Conservation (phyloP, 805 yeast genomes). For the Blastobotrys americana region DNA sequence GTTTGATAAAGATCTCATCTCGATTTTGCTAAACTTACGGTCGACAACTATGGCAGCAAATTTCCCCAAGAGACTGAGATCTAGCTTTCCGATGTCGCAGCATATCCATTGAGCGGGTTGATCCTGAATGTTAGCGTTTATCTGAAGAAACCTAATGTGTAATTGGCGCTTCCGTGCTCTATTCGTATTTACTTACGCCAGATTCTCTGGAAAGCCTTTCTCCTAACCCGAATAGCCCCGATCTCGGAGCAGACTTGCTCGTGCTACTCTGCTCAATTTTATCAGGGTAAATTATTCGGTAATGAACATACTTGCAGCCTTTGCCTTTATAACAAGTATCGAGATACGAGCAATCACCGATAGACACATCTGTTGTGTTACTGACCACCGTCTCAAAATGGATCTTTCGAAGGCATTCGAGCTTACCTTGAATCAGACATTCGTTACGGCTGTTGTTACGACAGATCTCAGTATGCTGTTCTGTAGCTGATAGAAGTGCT, state of each 20-base stretch:
- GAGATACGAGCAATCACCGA: slow-evolving; percentile 90
- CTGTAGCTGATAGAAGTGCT: slow-evolving; percentile 8
- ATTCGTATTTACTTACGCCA: neutral
- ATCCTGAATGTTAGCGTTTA: too few species aligned
- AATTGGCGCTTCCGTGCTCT: too few species aligned
- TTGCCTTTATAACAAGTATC: slow-evolving; percentile 88
- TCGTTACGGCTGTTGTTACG: slow-evolving; percentile 9
- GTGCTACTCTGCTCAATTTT: slow-evolving; percentile 18
- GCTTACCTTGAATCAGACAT: slow-evolving; percentile 16
- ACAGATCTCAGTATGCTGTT: slow-evolving; percentile 20
- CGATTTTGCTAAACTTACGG: slow-evolving; percentile 32
- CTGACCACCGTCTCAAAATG: slow-evolving; percentile 30
- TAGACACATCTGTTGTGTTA: slow-evolving; percentile 53
- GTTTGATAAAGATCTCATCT: too few species aligned
- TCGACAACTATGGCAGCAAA: slow-evolving; percentile 76
- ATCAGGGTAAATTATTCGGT: slow-evolving; percentile 31
- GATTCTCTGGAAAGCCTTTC: neutral
- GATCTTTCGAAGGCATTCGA: slow-evolving; percentile 22
- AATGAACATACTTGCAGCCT: slow-evolving; percentile 76
- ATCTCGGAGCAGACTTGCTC: neutral
- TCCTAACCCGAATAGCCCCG: slow-evolving; percentile 1
- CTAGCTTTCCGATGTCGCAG: slow-evolving; percentile 72
- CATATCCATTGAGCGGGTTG: slow-evolving; percentile 77
- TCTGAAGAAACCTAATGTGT: too few species aligned
- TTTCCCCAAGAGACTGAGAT: slow-evolving; percentile 67